These are phyloP conservation scores for Aspergillus ochraceus DNA, from an alignment of 2,329 filamentous ascomycete genomes.

Conservation along the genomic window DNA sequence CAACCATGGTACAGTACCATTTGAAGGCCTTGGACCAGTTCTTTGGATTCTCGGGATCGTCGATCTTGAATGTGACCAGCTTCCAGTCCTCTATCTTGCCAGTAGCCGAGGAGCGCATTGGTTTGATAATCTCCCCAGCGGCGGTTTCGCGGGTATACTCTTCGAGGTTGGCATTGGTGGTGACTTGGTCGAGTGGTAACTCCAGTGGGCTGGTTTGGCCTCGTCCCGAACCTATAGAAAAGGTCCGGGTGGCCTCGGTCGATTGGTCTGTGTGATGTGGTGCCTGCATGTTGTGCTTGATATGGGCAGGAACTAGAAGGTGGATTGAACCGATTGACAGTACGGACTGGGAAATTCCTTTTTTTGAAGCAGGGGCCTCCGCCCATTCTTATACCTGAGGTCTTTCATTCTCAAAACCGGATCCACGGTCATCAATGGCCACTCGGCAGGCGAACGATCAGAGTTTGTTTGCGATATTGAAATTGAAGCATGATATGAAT, in stretches of 20 bases:
- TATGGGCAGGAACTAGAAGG: neutral
- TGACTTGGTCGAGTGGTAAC: constrained; percentile 66
- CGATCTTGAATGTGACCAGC: constrained; percentile 68
- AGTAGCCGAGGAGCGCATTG: constrained; percentile 55
- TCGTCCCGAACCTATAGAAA: constrained; percentile 23
- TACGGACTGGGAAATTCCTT: neutral
- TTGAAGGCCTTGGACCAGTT: constrained; percentile 79
- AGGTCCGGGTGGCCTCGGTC: constrained; percentile 24
- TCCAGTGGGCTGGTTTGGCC: constrained; percentile 50
- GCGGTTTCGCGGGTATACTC: constrained; percentile 67
- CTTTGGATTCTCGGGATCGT: constrained; percentile 78
- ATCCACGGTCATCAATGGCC: neutral
- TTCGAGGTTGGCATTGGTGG: constrained; percentile 59
- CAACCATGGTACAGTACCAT: constrained; percentile 87
- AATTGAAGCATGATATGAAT: no score
- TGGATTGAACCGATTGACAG: neutral
- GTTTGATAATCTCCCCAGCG: constrained; percentile 61
- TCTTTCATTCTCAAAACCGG: neutral
- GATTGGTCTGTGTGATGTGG: constrained; percentile 8
- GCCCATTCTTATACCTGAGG: constrained; percentile 10
- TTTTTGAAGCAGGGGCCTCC: constrained; percentile 1
- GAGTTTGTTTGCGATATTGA: no score
- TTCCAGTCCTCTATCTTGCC: constrained; percentile 57
- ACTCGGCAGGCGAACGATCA: neutral
- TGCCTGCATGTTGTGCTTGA: constrained; percentile 14